Percentiles rank a stretch among this genome's conserved stretches.
Conservation (phyloP, 163 green algal genomes). For the Coccomyxa subellipsoidea region DNA sequence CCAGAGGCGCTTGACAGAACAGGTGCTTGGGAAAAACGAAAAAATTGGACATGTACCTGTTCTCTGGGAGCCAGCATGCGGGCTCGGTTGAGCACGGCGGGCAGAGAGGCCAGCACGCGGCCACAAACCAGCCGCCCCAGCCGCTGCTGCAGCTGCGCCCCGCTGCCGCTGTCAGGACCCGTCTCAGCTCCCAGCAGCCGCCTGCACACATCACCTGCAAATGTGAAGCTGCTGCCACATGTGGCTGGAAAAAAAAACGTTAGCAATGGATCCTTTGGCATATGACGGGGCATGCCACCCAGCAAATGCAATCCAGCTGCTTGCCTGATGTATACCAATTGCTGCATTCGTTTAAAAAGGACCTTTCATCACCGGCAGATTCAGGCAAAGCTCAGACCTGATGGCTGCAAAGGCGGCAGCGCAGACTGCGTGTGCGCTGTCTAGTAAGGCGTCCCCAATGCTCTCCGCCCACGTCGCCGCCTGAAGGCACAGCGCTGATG, state of each 20-base stretch:
- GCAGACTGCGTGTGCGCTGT: constrained; percentile 4
- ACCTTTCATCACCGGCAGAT: background rate
- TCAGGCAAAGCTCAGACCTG: background rate
- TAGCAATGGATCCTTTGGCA: no score
- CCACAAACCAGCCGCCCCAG: constrained; percentile 9
- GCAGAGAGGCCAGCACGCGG: constrained; percentile 1
- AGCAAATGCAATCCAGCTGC: no score
- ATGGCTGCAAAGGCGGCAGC: background rate
- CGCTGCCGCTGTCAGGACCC: background rate
- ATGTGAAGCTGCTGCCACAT: no score
- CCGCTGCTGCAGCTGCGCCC: background rate
- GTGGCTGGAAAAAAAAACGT: no score
- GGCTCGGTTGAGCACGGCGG: constrained; percentile 10
- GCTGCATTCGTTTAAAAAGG: no score
- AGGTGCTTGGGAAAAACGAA: background rate
- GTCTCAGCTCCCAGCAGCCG: constrained; percentile 3
- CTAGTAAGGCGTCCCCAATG: constrained; percentile 18
- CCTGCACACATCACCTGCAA: background rate
- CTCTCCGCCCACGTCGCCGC: constrained; percentile 3
- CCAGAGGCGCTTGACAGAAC: background rate
- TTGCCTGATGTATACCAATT: no score
- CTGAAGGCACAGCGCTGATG: background rate
- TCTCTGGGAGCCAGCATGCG: constrained; percentile 13
- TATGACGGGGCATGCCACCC: no score
- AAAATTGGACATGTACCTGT: constrained; percentile 11